A percentile compares a stretch with the other conserved stretches of the same genome.
Evolutionary conservation across 192 early-diverging fungal species (phyloP).

Genomic region (Geranomyces variabilis): DNA sequence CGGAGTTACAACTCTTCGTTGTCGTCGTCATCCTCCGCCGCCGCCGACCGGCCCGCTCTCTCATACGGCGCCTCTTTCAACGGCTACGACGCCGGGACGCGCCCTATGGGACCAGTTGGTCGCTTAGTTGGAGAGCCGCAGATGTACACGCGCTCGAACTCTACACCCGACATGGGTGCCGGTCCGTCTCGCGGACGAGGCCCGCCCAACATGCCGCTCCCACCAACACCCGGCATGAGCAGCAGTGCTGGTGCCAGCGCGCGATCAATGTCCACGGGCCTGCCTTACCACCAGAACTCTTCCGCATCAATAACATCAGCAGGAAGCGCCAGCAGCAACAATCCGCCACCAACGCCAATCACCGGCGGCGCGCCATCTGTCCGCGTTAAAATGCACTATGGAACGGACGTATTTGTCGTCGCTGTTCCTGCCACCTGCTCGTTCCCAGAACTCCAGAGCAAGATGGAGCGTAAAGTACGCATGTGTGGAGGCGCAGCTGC

Average conservation of each 20-base stretch:
- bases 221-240: slow-evolving; percentile 19
- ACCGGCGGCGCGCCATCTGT: slow-evolving; percentile 32
- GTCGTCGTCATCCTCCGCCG: too few species aligned
- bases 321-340: background rate
- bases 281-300: slow-evolving; percentile 6
- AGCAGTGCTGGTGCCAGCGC: too few species aligned
- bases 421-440: slow-evolving; percentile 75
- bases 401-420: slow-evolving; percentile 85
- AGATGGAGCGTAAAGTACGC: slow-evolving; percentile 89
- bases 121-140: background rate
- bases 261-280: background rate
- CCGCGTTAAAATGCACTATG: slow-evolving; percentile 89
- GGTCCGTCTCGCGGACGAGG: background rate
- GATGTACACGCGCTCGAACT: slow-evolving; percentile 5
- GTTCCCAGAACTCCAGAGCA: slow-evolving; percentile 75
- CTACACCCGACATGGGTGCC: background rate
- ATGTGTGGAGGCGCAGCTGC: slow-evolving; percentile 64
- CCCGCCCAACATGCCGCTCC: slow-evolving; percentile 15
- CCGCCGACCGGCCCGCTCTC: background rate
- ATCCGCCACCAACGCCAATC: slow-evolving; percentile 1
- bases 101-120: background rate
- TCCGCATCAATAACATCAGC: slow-evolving; percentile 22
- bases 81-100: background rate
- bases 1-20: too few species aligned
- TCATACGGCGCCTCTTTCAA: background rate